Evolutionary conservation across 345 rosid species (phyloP), one percentile per base, ranked within the genome.

Genomic region (Bruguiera sexangula): DNA sequence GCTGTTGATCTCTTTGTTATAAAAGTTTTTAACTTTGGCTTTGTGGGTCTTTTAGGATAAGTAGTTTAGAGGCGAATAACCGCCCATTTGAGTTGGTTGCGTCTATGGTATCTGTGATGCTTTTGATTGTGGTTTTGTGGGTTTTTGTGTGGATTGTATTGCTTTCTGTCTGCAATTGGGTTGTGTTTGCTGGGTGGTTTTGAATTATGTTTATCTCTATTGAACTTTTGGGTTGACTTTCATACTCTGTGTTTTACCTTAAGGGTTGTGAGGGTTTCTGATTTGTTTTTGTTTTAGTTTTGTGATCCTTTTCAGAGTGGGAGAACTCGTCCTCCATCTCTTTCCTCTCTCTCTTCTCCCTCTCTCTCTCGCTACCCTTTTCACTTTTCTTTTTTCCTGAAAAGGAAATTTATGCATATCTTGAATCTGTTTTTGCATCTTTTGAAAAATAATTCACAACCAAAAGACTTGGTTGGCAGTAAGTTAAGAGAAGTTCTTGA

Each of bases 191-290:
- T 34, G 37, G 2, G 37, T 34, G 37, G 37, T 2, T 34, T 69
- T 24, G 19, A 39, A n/a, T 63, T 18, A 11, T 52, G 68, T 62
- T 70, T 30, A 18, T 43, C 56, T 51, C 15, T 58, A 39, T 68
- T 30, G 26, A 52, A 8, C 21, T 62, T 68, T 67, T 34, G 37
- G 79, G 82, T 84, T 82, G 81, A 77, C 84, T 84, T 71, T 77
- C 13, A 11, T 20, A 60, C 69, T 59, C 32, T 43, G 60, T 32
- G 52, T 69, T 46, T 74, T 67, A 62, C 1, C 50, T 74, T 8
- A 8, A 66, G 65, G 37, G 26, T 74, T 71, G 37, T 66, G 73
- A 61, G 72, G 65, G 77, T 70, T 22, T 67, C 8, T 78, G 62
- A 46, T 48, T 24, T 51, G 63, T 27, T 59, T 31, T 53, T 69